Evolutionary conservation across 1,284 basidiomycete genomes (phyloP), one percentile per base, ranked within the genome.

Genomic region (Cutaneotrichosporon mucoides): DNA sequence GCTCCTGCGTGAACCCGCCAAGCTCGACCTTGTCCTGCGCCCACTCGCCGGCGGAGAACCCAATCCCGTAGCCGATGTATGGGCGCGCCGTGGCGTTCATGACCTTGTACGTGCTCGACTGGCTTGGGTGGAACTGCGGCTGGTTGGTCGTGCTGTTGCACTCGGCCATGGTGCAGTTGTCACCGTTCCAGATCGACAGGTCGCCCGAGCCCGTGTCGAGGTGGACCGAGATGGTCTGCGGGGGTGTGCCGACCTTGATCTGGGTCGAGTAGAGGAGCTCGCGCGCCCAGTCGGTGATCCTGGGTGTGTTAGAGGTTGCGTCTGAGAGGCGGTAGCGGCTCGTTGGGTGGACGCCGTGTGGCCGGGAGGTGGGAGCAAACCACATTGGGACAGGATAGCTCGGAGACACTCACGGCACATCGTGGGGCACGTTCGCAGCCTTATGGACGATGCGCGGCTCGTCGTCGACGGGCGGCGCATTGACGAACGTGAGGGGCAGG

Each of bases 21-120:
- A 93, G 86, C 66, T 87, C 83, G 4, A 95, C 84, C 1, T 80
- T 79, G 66, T 97, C 94, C 12, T 80, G 69, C 0, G 81, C 90
- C 10, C 94, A 84, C 6, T 73, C 68, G 2, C 94, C 94, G 0
- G 79, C 71, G 0, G 88, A 92, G 52, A 82, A 77, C 5, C 93
- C 94, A 47, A 84, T 86, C 34, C 91, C 93, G 68, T 97, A 98
- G 1, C 82, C 82, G 59, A 95, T 73, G 12, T 60, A 88, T 10
- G 78, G 69, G 74, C 94, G 94, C 1, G 62, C 53, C 8, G 42
- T 11, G 16, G 42, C 60, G 35, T 56, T 48, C 34, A 54, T 55
- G 12, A 65, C 66, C 34, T 58, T 55, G 54, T 68, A 77, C 1
- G 69, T 68, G 7, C 68, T 67, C 16, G 75, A 77, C 37, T 59